A percentile compares a stretch with the other conserved stretches of the same genome.
phyloP scores from a whole-genome alignment of 306 rosid species.

The Arachis stenosperma region DNA sequence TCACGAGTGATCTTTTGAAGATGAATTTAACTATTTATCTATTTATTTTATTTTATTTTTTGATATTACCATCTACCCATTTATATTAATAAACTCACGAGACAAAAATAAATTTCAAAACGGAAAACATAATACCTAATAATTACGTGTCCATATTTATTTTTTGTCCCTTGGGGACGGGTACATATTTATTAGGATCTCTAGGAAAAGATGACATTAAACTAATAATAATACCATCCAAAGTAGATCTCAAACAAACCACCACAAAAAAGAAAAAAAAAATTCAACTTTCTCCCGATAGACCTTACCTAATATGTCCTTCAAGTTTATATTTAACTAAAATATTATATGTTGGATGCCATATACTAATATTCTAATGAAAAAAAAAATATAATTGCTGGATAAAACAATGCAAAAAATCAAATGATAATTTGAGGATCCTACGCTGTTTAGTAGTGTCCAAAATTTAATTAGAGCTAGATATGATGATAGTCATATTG shows the following conservation, averaged over 20 bases:
- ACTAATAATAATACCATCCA: background rate
- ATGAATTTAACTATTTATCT: no score
- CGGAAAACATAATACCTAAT: background rate
- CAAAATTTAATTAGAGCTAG: conserved; percentile 24
- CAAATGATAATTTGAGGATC: conserved; percentile 3
- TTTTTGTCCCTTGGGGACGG: background rate
- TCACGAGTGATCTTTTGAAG: no score
- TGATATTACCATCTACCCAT: no score
- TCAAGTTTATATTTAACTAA: background rate
- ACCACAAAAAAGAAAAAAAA: background rate
- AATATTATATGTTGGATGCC: background rate
- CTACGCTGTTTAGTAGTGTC: background rate
- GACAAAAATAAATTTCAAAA: background rate
- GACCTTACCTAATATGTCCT: conserved; percentile 3
- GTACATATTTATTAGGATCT: background rate
- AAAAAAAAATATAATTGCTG: background rate
- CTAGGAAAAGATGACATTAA: background rate
- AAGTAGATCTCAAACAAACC: background rate
- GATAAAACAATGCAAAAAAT: background rate
- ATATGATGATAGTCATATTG: background rate
- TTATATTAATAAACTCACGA: conserved; percentile 3
- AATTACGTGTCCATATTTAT: background rate
- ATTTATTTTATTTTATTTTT: no score
- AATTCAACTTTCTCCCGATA: background rate
- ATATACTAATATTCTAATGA: background rate